These are phyloP conservation scores for Persicaria maculosa DNA, from an alignment of 148 eudicot genomes.

Conservation along the genomic window DNA sequence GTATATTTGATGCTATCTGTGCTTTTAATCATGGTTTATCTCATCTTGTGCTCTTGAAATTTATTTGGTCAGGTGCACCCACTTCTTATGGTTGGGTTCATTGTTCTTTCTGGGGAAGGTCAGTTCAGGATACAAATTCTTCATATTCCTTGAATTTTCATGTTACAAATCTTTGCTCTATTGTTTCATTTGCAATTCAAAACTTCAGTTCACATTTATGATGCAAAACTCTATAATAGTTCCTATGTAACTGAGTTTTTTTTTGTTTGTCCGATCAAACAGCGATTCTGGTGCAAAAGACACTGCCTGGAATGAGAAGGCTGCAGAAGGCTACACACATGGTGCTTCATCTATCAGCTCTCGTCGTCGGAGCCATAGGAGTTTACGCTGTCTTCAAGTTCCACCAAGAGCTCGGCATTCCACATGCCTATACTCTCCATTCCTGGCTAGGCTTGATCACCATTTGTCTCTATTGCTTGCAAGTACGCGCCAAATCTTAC, in stretches of 20 bases:
- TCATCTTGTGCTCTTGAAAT: not conserved
- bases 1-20: not conserved
- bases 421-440: not conserved
- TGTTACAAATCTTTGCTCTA: too few species aligned
- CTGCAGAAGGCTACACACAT: not conserved
- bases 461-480: not conserved
- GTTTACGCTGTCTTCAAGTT: not conserved
- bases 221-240: too few species aligned
- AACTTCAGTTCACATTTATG: too few species aligned
- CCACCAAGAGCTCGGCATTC: not conserved
- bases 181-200: too few species aligned
- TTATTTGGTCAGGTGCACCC: constrained; percentile 1
- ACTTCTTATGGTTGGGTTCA: constrained; percentile 10
- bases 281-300: constrained; percentile 8
- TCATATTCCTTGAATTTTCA: too few species aligned
- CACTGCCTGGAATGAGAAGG: not conserved
- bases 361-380: not conserved
- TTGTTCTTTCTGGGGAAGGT: constrained; percentile 7
- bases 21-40: not conserved
- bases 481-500: not conserved
- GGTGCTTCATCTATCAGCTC: constrained; percentile 2
- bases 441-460: constrained; percentile 9
- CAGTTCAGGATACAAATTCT: not conserved
- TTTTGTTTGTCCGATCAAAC: not conserved
- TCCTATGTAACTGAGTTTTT: too few species aligned